A percentile compares a stretch with the other conserved stretches of the same genome.
Conservation (phyloP, 2,329 filamentous ascomycete genomes). For the Aspergillus texensis region DNA sequence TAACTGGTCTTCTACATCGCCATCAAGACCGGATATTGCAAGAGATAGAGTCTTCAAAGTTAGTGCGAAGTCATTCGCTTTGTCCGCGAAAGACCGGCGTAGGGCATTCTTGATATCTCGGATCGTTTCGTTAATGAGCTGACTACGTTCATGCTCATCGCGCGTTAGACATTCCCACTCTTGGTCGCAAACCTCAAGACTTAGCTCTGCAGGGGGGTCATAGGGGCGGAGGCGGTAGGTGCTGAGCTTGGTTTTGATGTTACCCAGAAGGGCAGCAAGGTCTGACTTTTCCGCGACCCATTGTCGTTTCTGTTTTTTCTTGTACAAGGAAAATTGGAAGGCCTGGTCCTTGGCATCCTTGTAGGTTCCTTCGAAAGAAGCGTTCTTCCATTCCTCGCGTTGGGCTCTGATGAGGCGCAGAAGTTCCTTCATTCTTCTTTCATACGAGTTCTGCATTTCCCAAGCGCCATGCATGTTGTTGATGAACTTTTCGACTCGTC, state of each 20-base stretch:
- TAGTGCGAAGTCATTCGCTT: slow-evolving; percentile 96
- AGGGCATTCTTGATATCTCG: slow-evolving; percentile 97
- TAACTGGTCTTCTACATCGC: slow-evolving; percentile 93
- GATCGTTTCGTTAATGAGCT: slow-evolving; percentile 97
- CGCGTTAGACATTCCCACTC: slow-evolving; percentile 81
- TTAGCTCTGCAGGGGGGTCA: slow-evolving; percentile 81
- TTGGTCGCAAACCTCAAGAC: slow-evolving; percentile 76
- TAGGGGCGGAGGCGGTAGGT: slow-evolving; percentile 92
- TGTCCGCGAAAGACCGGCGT: slow-evolving; percentile 90
- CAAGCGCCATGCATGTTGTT: slow-evolving; percentile 98
- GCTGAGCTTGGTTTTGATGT: slow-evolving; percentile 98
- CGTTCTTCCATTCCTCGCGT: slow-evolving; percentile 72
- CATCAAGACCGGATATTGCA: slow-evolving; percentile 94
- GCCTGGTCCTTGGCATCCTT: slow-evolving; percentile 87
- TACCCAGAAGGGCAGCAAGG: slow-evolving; percentile 85
- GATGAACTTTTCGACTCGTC: slow-evolving; percentile 96
- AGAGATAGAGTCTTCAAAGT: slow-evolving; percentile 93
- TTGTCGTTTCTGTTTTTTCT: slow-evolving; percentile 83
- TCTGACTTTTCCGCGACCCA: slow-evolving; percentile 99
- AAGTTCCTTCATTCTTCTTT: slow-evolving; percentile 84
- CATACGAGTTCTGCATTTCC: slow-evolving; percentile 98
- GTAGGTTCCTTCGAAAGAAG: slow-evolving; percentile 89
- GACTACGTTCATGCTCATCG: slow-evolving; percentile 83
- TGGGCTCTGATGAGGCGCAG: slow-evolving; percentile 75
- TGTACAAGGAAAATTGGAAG: slow-evolving; percentile 81